Conservation (phyloP, 805 yeast genomes). For the Cyberlindnera sargentensis region DNA sequence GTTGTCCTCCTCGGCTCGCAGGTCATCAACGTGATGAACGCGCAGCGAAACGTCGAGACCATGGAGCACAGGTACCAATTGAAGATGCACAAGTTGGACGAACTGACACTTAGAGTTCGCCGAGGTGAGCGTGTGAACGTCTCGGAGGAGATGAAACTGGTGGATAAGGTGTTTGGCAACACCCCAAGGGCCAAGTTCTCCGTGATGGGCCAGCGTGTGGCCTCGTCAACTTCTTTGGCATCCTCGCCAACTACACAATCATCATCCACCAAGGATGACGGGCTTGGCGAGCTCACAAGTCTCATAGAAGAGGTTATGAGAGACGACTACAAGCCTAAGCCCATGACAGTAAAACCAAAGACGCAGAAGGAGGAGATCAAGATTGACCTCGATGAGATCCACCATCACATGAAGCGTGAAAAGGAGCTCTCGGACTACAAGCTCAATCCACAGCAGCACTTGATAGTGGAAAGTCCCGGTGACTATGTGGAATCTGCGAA, state of each 20-base stretch:
- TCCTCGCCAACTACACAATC: not conserved
- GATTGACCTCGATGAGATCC: conserved; percentile 10
- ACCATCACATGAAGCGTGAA: conserved; percentile 24
- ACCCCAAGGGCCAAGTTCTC: not conserved
- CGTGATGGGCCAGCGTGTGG: conserved; percentile 1
- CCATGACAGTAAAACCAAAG: too few species aligned
- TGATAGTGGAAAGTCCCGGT: conserved; percentile 34
- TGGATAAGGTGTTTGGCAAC: conserved; percentile 27
- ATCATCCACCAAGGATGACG: not conserved
- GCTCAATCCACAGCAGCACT: conserved; percentile 28
- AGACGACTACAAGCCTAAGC: not conserved
- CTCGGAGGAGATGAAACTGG: conserved; percentile 33
- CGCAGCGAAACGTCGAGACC: conserved; percentile 33
- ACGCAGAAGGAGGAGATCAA: conserved; percentile 4
- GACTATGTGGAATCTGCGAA: conserved; percentile 32
- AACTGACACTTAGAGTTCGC: conserved; percentile 31
- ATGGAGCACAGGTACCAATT: conserved; percentile 31
- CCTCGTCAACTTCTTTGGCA: not conserved
- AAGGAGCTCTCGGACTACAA: conserved; percentile 23
- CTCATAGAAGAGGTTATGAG: not conserved
- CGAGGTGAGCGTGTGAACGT: conserved; percentile 34
- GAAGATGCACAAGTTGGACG: conserved; percentile 31
- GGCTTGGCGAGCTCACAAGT: not conserved
- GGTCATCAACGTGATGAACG: conserved; percentile 37
- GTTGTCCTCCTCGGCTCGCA: conserved; percentile 40